Evolutionary conservation across 495 filamentous ascomycete species (phyloP).

Genomic region (Cladorrhinum samala): DNA sequence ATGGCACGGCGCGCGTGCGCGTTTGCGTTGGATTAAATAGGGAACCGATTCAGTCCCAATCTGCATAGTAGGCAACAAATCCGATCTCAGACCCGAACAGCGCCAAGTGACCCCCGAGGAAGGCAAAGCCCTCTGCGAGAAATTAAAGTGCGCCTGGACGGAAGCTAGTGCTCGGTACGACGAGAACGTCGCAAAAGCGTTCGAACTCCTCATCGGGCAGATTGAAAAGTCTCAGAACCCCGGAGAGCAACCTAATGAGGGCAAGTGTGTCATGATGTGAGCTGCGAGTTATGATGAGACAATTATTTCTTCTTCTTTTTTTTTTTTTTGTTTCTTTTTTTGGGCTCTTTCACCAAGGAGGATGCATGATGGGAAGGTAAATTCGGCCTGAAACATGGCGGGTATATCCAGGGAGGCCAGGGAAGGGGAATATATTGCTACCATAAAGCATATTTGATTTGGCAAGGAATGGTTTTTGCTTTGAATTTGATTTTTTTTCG

Average conservation of each 20-base stretch:
- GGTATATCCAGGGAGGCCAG: too few species aligned
- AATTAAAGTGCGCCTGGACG: conserved; percentile 88
- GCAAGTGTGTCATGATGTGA: conserved; percentile 83
- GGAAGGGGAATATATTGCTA: too few species aligned
- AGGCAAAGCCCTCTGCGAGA: conserved; percentile 70
- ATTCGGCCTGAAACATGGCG: too few species aligned
- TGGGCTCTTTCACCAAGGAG: neutral
- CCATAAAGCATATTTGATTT: too few species aligned
- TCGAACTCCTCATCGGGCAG: conserved; percentile 90
- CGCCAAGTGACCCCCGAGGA: conserved; percentile 84
- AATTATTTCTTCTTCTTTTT: neutral
- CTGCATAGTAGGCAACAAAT: conserved; percentile 95
- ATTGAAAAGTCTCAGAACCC: conserved; percentile 95
- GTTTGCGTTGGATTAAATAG: conserved; percentile 43
- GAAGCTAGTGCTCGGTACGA: conserved; percentile 92
- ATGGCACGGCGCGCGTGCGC: too few species aligned
- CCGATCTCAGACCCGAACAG: conserved; percentile 85
- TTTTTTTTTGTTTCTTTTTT: conserved; percentile 2
- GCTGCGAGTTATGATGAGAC: neutral
- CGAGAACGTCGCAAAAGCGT: conserved; percentile 86
- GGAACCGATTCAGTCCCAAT: conserved; percentile 89
- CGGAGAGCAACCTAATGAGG: conserved; percentile 66
- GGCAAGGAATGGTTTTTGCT: too few species aligned
- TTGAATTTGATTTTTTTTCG: too few species aligned
- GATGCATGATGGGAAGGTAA: too few species aligned